Evolutionary conservation across 2,329 filamentous ascomycete species (phyloP).

Genomic region (Zymoseptoria crescenta): DNA sequence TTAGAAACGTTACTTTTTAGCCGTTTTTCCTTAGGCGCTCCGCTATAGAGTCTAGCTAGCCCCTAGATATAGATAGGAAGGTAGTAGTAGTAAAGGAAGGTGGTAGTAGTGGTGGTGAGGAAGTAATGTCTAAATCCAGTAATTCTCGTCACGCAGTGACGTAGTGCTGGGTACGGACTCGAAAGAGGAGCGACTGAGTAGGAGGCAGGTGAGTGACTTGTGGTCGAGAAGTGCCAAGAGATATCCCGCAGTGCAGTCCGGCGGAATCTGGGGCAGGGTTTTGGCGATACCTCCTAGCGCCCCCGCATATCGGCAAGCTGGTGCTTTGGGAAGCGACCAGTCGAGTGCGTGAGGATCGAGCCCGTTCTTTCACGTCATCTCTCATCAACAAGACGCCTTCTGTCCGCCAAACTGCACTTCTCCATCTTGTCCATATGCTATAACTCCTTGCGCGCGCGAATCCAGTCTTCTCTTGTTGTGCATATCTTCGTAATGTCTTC

Average conservation of each 20-base stretch:
- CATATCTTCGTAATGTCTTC: conserved; percentile 12
- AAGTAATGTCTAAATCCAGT: too few species aligned
- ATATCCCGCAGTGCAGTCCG: neutral
- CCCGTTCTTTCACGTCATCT: neutral
- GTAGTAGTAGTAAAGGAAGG: too few species aligned
- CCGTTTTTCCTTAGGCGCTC: too few species aligned
- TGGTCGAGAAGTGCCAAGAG: neutral
- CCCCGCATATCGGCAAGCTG: neutral
- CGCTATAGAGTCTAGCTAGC: too few species aligned
- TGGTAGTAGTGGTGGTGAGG: too few species aligned
- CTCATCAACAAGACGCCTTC: neutral
- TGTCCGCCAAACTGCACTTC: neutral
- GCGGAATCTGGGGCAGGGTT: neutral
- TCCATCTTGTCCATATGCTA: neutral
- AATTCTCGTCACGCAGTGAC: too few species aligned
- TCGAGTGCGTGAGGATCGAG: neutral
- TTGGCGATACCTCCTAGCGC: neutral
- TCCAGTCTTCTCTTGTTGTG: conserved; percentile 3
- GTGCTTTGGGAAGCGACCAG: neutral
- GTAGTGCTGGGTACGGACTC: too few species aligned
- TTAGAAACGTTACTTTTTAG: too few species aligned
- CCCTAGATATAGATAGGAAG: too few species aligned
- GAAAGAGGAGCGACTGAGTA: too few species aligned
- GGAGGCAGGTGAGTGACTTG: too few species aligned
- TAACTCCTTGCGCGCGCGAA: conserved; percentile 4